Conservation (phyloP, 768 basidiomycete species). For the Podaxis sp. region DNA sequence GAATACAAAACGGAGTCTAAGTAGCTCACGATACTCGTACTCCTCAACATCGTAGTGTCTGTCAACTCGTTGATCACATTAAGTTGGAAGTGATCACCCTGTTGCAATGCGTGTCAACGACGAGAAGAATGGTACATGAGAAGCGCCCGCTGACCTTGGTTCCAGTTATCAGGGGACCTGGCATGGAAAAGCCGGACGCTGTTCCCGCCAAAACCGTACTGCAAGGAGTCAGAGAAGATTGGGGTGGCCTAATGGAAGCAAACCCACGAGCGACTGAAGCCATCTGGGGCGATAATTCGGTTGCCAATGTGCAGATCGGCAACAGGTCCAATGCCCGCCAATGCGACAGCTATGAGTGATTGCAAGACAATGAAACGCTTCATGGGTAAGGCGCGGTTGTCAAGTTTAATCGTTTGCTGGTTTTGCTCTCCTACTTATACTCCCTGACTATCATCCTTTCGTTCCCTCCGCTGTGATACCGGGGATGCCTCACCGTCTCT, state of each 20-base stretch:
- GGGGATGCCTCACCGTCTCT: background rate
- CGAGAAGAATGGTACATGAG: background rate
- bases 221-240: background rate
- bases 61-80: slow-evolving; percentile 46
- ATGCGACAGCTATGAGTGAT: slow-evolving; percentile 8
- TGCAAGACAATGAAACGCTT: background rate
- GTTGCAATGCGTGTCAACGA: background rate
- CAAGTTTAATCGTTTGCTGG: background rate
- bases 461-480: background rate
- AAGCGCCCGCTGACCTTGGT: slow-evolving; percentile 22
- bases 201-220: slow-evolving; percentile 33
- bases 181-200: slow-evolving; percentile 20
- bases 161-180: slow-evolving; percentile 29
- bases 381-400: background rate
- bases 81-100: slow-evolving; percentile 43
- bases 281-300: slow-evolving; percentile 45
- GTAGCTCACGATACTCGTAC: slow-evolving; percentile 47
- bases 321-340: slow-evolving; percentile 26
- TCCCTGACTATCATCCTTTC: background rate
- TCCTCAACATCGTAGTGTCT: slow-evolving; percentile 47
- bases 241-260: background rate
- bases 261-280: slow-evolving; percentile 41
- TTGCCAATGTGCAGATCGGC: slow-evolving; percentile 39
- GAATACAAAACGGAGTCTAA: background rate
- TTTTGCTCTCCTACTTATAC: background rate